Evolutionary conservation across 352 stramenopile genomes (phyloP), one percentile per base, ranked within the genome.

Genomic region (Phytophthora hibernalis): DNA sequence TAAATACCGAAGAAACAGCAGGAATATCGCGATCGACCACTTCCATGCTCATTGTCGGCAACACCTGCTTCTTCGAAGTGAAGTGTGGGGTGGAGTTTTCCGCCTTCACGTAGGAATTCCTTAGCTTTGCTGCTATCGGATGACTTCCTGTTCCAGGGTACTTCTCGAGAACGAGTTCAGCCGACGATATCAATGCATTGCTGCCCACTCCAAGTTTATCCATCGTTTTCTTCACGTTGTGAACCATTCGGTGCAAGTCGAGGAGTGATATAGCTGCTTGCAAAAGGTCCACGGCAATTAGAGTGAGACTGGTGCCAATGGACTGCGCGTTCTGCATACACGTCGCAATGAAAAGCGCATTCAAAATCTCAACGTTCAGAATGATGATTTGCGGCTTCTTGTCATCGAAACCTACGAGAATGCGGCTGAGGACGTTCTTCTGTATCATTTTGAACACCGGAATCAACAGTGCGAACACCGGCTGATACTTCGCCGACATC

Each of bases 361-460:
- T 72, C 37, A 72, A 76, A 16, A 73, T 62, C 37, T 76, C 68
- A 16, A 70, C 45, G 9, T 70, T 74, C 9, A 77, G 55, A 12
- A 72, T 65, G 9, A 77, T 31, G 1, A 72, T 33, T 49, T 72
- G 65, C 0, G 58, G 65, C 30, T 72, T 72, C 0, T 44, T 60
- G 12, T 72, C 65, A 11, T 72, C 65, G 1, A 28, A 35, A 2
- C 58, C 65, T 15, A 43, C 30, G 1, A 72, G 65, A 18, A 72
- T 55, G 3, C 65, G 58, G 6, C 51, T 68, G 0, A 64, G 15
- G 10, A 68, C 59, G 51, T 86, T 84, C 49, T 80, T 86, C 38
- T 69, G 51, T 7, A 57, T 18, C 15, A 85, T 51, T 50, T 86
- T 88, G 24, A 85, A 64, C 0, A 64, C 26, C 2, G 80, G 77